phyloP scores from a whole-genome alignment of 352 stramenopile species.

The Phytophthora cryptogea region DNA sequence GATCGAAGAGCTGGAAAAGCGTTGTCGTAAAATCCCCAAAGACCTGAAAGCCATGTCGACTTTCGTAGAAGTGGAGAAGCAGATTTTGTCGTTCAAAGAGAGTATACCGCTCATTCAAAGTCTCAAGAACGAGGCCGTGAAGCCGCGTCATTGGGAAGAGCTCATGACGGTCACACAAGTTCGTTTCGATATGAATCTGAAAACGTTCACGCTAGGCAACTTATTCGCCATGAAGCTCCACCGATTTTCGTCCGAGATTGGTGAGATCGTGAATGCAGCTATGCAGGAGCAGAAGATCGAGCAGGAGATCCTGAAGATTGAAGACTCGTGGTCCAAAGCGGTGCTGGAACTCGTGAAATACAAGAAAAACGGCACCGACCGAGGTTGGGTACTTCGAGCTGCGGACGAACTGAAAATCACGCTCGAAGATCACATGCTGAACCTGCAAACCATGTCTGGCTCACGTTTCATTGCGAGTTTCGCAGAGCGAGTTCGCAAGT shows the following conservation, averaged over 20 bases:
- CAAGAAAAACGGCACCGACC: slow-evolving; percentile 90
- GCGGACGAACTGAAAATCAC: slow-evolving; percentile 85
- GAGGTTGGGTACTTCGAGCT: slow-evolving; percentile 82
- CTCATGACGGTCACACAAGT: slow-evolving; percentile 91
- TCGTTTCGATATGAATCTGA: slow-evolving; percentile 93
- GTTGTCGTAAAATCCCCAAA: slow-evolving; percentile 90
- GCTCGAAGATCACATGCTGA: slow-evolving; percentile 90
- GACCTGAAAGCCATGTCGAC: slow-evolving; percentile 91
- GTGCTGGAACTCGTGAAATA: slow-evolving; percentile 93
- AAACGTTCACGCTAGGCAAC: slow-evolving; percentile 92
- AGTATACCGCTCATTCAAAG: slow-evolving; percentile 94
- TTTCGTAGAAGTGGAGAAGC: slow-evolving; percentile 91
- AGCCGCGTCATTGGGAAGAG: slow-evolving; percentile 90
- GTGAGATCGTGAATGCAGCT: slow-evolving; percentile 92
- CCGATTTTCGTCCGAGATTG: slow-evolving; percentile 89
- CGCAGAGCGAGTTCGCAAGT: slow-evolving; percentile 88
- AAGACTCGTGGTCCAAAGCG: slow-evolving; percentile 90
- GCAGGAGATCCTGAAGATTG: slow-evolving; percentile 92
- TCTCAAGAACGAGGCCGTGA: slow-evolving; percentile 95
- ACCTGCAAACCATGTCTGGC: slow-evolving; percentile 90
- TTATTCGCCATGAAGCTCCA: slow-evolving; percentile 94
- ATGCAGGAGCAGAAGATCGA: slow-evolving; percentile 96
- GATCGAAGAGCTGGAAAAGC: slow-evolving; percentile 93
- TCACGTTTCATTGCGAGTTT: slow-evolving; percentile 93
- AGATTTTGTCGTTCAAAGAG: slow-evolving; percentile 94